Base-by-base conservation (phyloP, 768 basidiomycete species). In the Megacollybia marginata region DNA sequence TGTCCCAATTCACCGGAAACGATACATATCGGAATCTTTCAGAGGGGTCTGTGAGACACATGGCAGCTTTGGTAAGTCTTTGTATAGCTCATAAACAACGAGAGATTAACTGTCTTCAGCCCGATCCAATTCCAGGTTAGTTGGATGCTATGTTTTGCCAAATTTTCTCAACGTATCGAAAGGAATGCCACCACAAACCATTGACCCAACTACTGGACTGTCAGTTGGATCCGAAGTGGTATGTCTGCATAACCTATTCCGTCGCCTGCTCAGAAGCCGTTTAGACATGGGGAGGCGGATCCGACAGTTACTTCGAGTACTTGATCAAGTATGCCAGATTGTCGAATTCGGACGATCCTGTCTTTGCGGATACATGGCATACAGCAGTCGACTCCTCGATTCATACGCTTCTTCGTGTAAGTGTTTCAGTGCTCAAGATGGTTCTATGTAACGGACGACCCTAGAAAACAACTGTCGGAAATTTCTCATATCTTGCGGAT, bases 371-470 rank as follows among this genome's bases (percentile, higher is more conserved):
- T 55, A 75, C 80, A 0, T 89, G 87, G 87, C 64, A 69, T 40
- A 76, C 80, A 2, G 87, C 86, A 0, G 83, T 82, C 12, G 84
- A 88, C 59, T 79, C 82, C 0, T 86, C 86, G 0, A 83, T 89
- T 57, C 70, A 69, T 52, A 71, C 59, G 13, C 68, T 90, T 44
- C 55, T 79, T 31, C 74, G 66, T 62, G 85, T 84, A 46, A 42
- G 70, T 56, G 9, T 9, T n/a, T 15, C 0, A 2, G 4, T 28
- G 6, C 6, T 18, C 11, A 4, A 1, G 15, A 1, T 1, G 33
- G 16, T 2, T 1, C 9, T 13, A 12, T 13, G 10, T 38, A 7
- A 18, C 34, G 12, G 35, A 9, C 35, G 33, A n/a, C 46, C 38
- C 8, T 55, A 86, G 83, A 80, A 63, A 1, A 85, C 87, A 3